These are phyloP conservation scores for Epichloe coenophiala DNA, from an alignment of 2,329 filamentous ascomycete species.

Conservation along the genomic window DNA sequence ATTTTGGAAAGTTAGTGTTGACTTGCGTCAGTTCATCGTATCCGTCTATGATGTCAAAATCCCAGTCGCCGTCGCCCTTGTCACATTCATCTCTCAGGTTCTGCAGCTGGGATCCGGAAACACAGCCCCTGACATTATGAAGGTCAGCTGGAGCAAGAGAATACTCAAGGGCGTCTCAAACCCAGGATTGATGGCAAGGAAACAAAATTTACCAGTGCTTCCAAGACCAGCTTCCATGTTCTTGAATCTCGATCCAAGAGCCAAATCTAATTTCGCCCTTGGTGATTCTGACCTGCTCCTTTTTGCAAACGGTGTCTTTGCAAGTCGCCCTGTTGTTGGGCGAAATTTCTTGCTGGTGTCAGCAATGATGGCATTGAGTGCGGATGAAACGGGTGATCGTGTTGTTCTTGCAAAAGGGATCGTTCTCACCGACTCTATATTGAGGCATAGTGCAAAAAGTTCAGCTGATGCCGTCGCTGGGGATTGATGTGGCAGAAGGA, in stretches of 20 bases:
- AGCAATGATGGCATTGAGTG: neutral
- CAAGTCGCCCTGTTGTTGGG: constrained; percentile 61
- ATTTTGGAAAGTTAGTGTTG: neutral
- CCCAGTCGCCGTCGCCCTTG: constrained; percentile 30
- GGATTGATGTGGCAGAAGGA: neutral
- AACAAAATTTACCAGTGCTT: constrained; percentile 62
- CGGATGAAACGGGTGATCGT: neutral
- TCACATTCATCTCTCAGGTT: constrained; percentile 48
- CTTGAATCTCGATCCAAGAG: constrained; percentile 50
- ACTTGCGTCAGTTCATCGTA: constrained; percentile 57
- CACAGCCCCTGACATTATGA: constrained; percentile 57
- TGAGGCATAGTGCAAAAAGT: constrained; percentile 20
- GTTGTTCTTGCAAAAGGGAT: neutral
- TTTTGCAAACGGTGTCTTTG: constrained; percentile 60
- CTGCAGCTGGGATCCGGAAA: constrained; percentile 60
- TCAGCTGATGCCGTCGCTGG: neutral
- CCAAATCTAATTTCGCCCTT: constrained; percentile 75
- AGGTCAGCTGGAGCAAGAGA: neutral
- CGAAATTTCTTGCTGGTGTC: constrained; percentile 49
- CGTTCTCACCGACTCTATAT: constrained; percentile 32
- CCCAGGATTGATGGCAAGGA: neutral
- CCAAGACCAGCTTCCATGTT: constrained; percentile 57
- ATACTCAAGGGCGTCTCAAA: neutral
- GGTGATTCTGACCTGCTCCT: constrained; percentile 51
- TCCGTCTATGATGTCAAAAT: constrained; percentile 62